A percentile compares a stretch with the other conserved stretches of the same genome.
phyloP scores from a whole-genome alignment of 768 basidiomycete genomes.

The Pholiota microspora region DNA sequence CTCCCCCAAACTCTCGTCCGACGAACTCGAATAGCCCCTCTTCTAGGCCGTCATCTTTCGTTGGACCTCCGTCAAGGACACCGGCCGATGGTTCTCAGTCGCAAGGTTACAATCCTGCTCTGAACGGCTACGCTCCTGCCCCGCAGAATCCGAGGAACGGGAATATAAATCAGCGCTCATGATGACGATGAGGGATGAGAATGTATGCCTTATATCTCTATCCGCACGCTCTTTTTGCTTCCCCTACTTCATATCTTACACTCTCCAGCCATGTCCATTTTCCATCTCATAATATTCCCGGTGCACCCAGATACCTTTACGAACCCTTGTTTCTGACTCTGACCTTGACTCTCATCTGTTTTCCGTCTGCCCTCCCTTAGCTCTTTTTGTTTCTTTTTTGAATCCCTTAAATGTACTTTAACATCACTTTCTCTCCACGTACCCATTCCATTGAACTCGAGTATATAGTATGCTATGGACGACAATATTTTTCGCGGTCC shows the following conservation, averaged over 20 bases:
- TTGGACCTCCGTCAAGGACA: conserved; percentile 34
- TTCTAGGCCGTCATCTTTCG: conserved; percentile 52
- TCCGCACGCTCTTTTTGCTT: conserved; percentile 14
- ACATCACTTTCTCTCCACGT: conserved; percentile 28
- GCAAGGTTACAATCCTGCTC: conserved; percentile 34
- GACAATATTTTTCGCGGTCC: conserved; percentile 51
- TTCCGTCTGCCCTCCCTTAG: not conserved
- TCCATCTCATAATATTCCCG: conserved; percentile 20
- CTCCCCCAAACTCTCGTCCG: conserved; percentile 37
- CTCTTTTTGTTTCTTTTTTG: conserved; percentile 16
- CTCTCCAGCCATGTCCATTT: conserved; percentile 11
- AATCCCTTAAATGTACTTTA: conserved; percentile 60
- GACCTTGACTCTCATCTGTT: conserved; percentile 1
- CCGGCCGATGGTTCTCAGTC: conserved; percentile 27
- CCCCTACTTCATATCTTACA: no score
- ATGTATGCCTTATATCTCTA: not conserved
- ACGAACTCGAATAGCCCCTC: conserved; percentile 34
- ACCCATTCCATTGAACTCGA: conserved; percentile 19
- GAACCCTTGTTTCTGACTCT: conserved; percentile 9
- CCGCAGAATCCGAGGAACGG: conserved; percentile 33
- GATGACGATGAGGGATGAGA: conserved; percentile 19
- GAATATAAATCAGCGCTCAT: conserved; percentile 54
- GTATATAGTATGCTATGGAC: conserved; percentile 55
- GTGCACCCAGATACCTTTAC: conserved; percentile 16
- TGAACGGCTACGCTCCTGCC: conserved; percentile 43